Conservation (phyloP, 495 filamentous ascomycete species). For the Trichoderma asperelloides region DNA sequence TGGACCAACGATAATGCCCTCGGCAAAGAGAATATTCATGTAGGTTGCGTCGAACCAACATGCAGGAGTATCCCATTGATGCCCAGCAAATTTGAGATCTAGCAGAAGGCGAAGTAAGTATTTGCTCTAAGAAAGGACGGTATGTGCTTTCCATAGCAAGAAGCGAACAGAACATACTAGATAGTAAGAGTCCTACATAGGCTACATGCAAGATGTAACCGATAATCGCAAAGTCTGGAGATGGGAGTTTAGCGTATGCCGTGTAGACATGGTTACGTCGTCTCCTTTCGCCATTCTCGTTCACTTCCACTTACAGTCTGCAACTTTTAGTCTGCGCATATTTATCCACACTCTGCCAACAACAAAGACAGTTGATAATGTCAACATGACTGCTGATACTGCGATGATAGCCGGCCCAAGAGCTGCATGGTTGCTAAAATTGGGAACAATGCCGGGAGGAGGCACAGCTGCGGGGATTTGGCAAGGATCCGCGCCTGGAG, state of each 20-base stretch:
- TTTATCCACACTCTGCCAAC: background rate
- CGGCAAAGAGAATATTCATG: background rate
- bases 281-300: background rate
- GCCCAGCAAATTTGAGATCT: background rate
- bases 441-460: background rate
- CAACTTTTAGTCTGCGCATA: background rate
- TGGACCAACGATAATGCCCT: background rate
- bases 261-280: background rate
- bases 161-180: background rate
- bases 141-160: background rate
- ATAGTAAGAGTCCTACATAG: background rate
- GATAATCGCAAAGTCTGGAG: background rate
- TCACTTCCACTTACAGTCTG: background rate
- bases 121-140: background rate
- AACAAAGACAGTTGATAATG: background rate
- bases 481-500: background rate
- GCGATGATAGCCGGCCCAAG: background rate
- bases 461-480: background rate
- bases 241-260: background rate
- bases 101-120: background rate
- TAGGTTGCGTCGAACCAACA: background rate
- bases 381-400: background rate
- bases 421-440: background rate
- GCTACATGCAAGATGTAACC: background rate
- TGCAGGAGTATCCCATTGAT: background rate